A percentile compares a stretch with the other conserved stretches of the same genome.
Conservation (phyloP, 108 stramenopile species). For the Aurantiochytrium sp. region DNA sequence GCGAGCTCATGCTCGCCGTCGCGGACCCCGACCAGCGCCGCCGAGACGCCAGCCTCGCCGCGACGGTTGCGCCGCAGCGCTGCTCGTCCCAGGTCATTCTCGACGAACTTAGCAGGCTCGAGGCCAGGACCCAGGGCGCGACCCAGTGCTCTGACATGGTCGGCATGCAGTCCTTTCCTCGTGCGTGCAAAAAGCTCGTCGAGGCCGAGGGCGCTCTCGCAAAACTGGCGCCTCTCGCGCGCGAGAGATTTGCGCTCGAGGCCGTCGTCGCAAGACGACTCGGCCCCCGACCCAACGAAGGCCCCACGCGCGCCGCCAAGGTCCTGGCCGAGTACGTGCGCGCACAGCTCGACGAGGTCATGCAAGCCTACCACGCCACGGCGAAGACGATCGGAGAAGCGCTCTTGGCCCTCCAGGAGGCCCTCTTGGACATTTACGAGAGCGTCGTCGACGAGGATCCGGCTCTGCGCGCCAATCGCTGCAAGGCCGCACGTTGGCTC, state of each 20-base stretch:
- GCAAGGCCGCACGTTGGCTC: background rate
- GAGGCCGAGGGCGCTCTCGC: background rate
- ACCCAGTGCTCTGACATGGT: background rate
- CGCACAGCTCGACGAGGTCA: background rate
- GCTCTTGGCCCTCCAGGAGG: background rate
- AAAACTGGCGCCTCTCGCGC: background rate
- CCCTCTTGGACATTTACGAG: background rate
- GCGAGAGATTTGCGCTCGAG: background rate
- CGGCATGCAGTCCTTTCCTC: background rate
- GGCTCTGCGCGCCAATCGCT: background rate
- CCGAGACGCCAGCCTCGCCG: background rate
- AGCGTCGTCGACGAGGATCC: background rate
- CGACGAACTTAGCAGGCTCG: background rate
- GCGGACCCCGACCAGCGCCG: background rate
- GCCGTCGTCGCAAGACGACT: background rate
- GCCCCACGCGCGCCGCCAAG: background rate
- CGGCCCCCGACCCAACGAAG: background rate
- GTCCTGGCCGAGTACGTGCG: background rate
- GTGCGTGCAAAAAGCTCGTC: background rate
- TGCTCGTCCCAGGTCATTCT: background rate
- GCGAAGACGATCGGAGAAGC: background rate
- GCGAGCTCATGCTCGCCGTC: background rate
- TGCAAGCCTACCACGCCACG: background rate
- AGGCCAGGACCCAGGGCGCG: background rate
- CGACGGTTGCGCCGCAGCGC: background rate